A percentile compares a stretch with the other conserved stretches of the same genome.
Evolutionary conservation across 2,329 filamentous ascomycete genomes (phyloP).

Genomic region (Zasmidium angulare): DNA sequence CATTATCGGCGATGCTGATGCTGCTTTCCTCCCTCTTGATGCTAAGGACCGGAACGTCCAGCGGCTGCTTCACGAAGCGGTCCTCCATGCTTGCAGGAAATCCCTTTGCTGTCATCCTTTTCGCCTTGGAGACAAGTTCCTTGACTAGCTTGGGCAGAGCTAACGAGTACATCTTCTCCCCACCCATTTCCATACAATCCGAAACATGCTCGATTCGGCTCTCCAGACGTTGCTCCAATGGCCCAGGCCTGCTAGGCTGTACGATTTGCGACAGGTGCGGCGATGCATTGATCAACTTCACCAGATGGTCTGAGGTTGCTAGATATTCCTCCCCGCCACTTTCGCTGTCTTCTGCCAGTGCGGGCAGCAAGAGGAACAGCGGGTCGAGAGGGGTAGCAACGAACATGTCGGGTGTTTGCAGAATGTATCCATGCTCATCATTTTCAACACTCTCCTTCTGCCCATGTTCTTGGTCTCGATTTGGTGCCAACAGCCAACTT

Average conservation of each 20-base stretch:
- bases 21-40: slow-evolving; percentile 60
- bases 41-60: slow-evolving; percentile 74
- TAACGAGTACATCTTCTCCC: slow-evolving; percentile 80
- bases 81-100: slow-evolving; percentile 83
- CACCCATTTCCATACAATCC: slow-evolving; percentile 82
- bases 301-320: slow-evolving; percentile 69
- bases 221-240: slow-evolving; percentile 46
- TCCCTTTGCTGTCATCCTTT: slow-evolving; percentile 61
- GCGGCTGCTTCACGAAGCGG: slow-evolving; percentile 70
- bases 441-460: slow-evolving; percentile 5
- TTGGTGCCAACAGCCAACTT: slow-evolving; percentile 56
- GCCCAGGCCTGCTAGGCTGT: slow-evolving; percentile 15
- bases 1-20: slow-evolving; percentile 31
- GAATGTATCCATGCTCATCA: slow-evolving; percentile 55
- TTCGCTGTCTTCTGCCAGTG: slow-evolving; percentile 47
- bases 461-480: slow-evolving; percentile 11
- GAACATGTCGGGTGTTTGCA: slow-evolving; percentile 71
- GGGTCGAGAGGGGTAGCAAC: slow-evolving; percentile 82
- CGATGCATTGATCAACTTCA: slow-evolving; percentile 56
- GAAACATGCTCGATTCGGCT: slow-evolving; percentile 68
- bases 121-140: slow-evolving; percentile 70
- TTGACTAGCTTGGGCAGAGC: slow-evolving; percentile 68
- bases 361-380: slow-evolving; percentile 78
- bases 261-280: slow-evolving; percentile 62
- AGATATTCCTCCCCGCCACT: slow-evolving; percentile 46